Evolutionary conservation across 352 stramenopile species (phyloP), one percentile per base, ranked within the genome.

Genomic region (Blastocystis sp.): DNA sequence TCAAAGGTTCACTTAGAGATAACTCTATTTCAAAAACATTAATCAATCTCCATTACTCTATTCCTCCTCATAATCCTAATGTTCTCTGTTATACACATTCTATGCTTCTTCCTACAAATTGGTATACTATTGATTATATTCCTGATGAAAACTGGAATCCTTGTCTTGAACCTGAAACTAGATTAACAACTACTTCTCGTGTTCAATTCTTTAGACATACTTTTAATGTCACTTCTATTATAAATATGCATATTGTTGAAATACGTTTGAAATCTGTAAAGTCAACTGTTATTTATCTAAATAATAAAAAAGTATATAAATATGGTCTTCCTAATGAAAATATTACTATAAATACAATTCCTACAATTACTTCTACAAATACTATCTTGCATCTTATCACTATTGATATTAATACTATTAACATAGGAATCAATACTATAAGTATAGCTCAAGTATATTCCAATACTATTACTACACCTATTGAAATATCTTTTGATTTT

Each of bases 281-380:
- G 7, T 32, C 32, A 13, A 35, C 44, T 2, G 6, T 56, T n/a
- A 21, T 39, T 1, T 56, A 56, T 35, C 25, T 58, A 39, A 58
- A 58, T 11, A 39, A 27, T 19, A 21, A 44, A 25, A 24, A 58
- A 24, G 23, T 58, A 1, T 45, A 58, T 23, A 35, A 24, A 19
- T 39, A 35, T 27, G 27, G 31, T 35, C 10, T 56, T 18, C 46
- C 46, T 44, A 35, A 23, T n/a, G 46, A 35, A 25, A 35, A 1
- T n/a, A 42, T 56, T 21, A 44, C 23, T 4, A 44, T 16, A 25
- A 31, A n/a, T 4, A 56, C 46, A 9, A 56, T 35, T 2, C 13
- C 46, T 27, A n/a, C 24, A 9, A 35, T 32, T 28, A n/a, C 27
- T 13, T 44, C 44, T 18, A 9, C n/a, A 16, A 9, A 56, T 18